Percentiles rank a stretch among this genome's conserved stretches.
Conservation (phyloP, 2,329 filamentous ascomycete genomes). For the Alternaria ventricosa region DNA sequence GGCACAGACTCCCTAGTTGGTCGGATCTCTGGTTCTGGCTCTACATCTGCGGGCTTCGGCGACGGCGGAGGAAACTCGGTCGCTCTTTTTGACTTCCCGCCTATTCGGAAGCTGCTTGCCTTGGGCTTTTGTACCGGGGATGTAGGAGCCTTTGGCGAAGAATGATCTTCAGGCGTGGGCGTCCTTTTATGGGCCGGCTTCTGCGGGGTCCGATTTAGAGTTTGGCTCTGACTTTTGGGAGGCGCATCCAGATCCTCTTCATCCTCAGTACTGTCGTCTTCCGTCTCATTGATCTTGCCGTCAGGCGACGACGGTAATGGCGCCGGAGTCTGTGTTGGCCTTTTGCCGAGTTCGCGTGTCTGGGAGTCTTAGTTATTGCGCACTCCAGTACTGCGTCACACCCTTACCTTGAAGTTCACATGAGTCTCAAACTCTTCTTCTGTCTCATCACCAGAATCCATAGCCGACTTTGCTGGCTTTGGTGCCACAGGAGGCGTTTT, state of each 20-base stretch:
- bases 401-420: conserved; percentile 37
- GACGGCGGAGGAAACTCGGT: background rate
- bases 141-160: conserved; percentile 1
- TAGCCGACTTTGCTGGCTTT: conserved; percentile 6
- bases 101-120: conserved; percentile 36
- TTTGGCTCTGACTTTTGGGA: conserved; percentile 23
- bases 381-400: too few species aligned
- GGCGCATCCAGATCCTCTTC: conserved; percentile 51
- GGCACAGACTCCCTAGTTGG: background rate
- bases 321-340: background rate
- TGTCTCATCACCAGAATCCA: conserved; percentile 37
- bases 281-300: background rate
- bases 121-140: conserved; percentile 20
- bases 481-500: conserved; percentile 6
- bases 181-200: conserved; percentile 1
- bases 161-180: conserved; percentile 7
- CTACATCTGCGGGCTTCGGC: background rate
- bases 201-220: background rate
- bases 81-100: conserved; percentile 29
- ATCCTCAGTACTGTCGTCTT: background rate
- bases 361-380: conserved; percentile 11
- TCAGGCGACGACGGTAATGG: background rate
- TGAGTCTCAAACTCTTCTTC: conserved; percentile 48
- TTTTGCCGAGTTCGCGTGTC: conserved; percentile 15
- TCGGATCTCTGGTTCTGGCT: background rate